These are phyloP conservation scores for Cladophialophora immunda DNA, from an alignment of 2,329 filamentous ascomycete species.

Conservation along the genomic window DNA sequence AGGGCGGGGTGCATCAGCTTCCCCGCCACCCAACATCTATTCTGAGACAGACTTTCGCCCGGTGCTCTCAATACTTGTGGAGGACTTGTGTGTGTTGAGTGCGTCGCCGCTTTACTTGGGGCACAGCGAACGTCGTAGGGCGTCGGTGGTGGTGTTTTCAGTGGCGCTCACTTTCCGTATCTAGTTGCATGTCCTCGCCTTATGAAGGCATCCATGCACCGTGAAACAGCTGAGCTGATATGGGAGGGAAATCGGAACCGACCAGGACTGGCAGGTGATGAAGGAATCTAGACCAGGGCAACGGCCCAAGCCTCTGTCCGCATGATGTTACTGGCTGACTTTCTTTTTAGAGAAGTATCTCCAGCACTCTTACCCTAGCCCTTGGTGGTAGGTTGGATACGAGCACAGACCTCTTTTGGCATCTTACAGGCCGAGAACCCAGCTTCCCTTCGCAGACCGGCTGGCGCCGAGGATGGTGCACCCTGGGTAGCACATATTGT, in stretches of 20 bases:
- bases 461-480: not conserved
- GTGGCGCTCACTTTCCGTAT: not conserved
- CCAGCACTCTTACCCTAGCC: not conserved
- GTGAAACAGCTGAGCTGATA: not conserved
- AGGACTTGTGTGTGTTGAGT: not conserved
- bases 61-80: not conserved
- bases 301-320: not conserved
- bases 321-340: not conserved
- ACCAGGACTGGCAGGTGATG: not conserved
- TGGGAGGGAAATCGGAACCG: not conserved
- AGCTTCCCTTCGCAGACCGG: not conserved
- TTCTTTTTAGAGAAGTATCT: not conserved
- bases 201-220: not conserved
- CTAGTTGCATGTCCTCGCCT: not conserved
- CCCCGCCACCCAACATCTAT: not conserved
- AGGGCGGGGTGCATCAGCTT: not conserved
- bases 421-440: not conserved
- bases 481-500: not conserved
- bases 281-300: not conserved
- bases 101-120: not conserved
- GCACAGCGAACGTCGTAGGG: not conserved
- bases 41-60: not conserved
- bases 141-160: not conserved
- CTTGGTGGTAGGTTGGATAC: not conserved
- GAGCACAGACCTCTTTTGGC: not conserved